Evolutionary conservation across 2,329 filamentous ascomycete species (phyloP), one percentile per base, ranked within the genome.

Genomic region (Cercospora sp.): DNA sequence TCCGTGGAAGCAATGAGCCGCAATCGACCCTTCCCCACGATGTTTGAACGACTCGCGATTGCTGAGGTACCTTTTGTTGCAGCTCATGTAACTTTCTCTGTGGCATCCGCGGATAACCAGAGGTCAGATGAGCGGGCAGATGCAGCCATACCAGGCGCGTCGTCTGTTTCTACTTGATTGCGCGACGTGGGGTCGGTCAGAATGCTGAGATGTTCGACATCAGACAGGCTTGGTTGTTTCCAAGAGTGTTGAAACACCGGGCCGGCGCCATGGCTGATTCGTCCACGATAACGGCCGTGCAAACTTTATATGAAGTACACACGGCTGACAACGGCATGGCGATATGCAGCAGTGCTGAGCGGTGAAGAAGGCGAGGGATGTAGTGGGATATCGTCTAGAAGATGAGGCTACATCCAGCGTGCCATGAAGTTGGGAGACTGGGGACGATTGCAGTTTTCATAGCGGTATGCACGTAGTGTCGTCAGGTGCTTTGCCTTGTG

Each of bases 301-400:
- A 42, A 48, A 45, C 60, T 62, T n/a, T 13, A 62, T 62, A 18
- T 62, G 23, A 48, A 31, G 42, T 39, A 62, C 42, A 59, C n/a
- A 59, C 55, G 60, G 42, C 33, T 62, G 60, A 23, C 58, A 42
- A n/a, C 58, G 33, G 58, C 31, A 30, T 51, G 60, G 23, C 20
- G 13, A 51, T 30, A n/a, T 30, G 36, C 26, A 58, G 12, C n/a
- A 55, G 48, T 31, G 23, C 48, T 57, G 62, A 48, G 62, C 62
- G 62, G 62, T 58, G 51, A 57, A 20, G 31, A 26, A 20, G 23
- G 31, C 53, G 62, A 33, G 62, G 62, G 62, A 64, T 64, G 62
- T 58, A 16, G 62, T 58, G 62, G 51, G 62, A 45, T 64, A n/a
- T 58, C 10, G 51, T 57, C 16, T 12, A 10, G 60, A 39, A 39